Conservation (phyloP, 306 rosid genomes). For the Inga oerstediana region DNA sequence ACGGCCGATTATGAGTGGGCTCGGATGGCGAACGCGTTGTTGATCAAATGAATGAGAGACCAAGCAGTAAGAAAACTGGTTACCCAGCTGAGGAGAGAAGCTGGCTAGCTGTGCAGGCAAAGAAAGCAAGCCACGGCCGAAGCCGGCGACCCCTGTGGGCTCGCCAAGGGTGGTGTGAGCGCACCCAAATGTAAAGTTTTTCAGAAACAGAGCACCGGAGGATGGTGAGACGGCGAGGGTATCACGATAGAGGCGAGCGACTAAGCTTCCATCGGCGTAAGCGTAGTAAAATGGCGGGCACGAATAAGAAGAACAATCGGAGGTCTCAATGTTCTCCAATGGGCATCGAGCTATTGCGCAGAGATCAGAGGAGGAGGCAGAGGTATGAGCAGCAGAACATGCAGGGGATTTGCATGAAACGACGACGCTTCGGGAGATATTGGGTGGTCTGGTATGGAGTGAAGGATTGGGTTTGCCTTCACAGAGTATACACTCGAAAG, state of each 20-base stretch:
- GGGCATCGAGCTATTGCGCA: constrained; percentile 88
- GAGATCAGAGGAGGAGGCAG: constrained; percentile 58
- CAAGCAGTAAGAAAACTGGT: constrained; percentile 82
- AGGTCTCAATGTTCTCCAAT: constrained; percentile 68
- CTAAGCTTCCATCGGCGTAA: constrained; percentile 85
- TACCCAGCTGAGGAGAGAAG: constrained; percentile 70
- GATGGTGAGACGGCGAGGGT: constrained; percentile 50
- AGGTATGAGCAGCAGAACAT: constrained; percentile 72
- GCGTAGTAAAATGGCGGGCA: constrained; percentile 94
- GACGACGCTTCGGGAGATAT: constrained; percentile 40
- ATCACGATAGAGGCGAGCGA: constrained; percentile 61
- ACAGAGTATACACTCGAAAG: constrained; percentile 90
- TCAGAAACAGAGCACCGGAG: constrained; percentile 50
- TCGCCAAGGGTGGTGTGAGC: constrained; percentile 88
- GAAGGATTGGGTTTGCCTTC: constrained; percentile 69
- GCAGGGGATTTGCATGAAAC: constrained; percentile 72
- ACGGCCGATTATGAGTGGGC: constrained; percentile 86
- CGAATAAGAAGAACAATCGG: constrained; percentile 60
- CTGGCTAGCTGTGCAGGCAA: constrained; percentile 75
- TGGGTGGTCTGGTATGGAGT: constrained; percentile 40
- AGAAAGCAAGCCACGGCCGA: constrained; percentile 79
- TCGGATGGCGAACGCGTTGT: constrained; percentile 63
- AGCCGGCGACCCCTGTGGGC: constrained; percentile 93
- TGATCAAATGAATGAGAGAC: constrained; percentile 81
- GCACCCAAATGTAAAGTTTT: constrained; percentile 86